Conservation (phyloP, 2,329 filamentous ascomycete genomes). For the Talaromyces sp. region DNA sequence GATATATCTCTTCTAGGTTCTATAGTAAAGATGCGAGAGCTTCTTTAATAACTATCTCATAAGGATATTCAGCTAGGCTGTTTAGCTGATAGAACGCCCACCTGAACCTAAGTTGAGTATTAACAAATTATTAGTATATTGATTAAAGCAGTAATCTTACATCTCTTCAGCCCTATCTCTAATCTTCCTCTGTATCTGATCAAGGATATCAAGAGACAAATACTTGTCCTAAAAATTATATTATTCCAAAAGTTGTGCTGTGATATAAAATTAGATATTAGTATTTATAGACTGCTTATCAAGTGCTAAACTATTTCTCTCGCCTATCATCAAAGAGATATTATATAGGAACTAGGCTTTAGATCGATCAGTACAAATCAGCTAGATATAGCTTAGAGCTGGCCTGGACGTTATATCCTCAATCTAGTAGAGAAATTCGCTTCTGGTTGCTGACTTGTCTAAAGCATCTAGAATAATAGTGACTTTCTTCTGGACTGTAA, state of each 20-base stretch:
- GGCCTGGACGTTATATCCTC: not conserved
- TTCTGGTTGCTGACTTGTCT: constrained; percentile 14
- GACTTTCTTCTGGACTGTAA: not conserved
- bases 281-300: not conserved
- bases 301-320: not conserved
- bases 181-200: not conserved
- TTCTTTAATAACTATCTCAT: constrained; percentile 9
- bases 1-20: constrained; percentile 21
- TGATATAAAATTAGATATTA: not conserved
- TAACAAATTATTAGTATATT: not conserved
- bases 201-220: not conserved
- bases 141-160: not conserved
- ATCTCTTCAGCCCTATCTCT: not conserved
- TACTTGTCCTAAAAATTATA: not conserved
- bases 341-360: constrained; percentile 12
- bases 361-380: constrained; percentile 14
- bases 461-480: constrained; percentile 17
- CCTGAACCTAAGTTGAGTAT: constrained; percentile 15
- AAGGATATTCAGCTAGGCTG: constrained; percentile 14
- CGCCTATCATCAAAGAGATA: not conserved
- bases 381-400: not conserved
- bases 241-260: not conserved
- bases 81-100: constrained; percentile 20
- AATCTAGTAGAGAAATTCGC: constrained; percentile 10
- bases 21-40: constrained; percentile 15